Conservation (phyloP, 1,139 yeast species). For the Debaryomyces sp. region DNA sequence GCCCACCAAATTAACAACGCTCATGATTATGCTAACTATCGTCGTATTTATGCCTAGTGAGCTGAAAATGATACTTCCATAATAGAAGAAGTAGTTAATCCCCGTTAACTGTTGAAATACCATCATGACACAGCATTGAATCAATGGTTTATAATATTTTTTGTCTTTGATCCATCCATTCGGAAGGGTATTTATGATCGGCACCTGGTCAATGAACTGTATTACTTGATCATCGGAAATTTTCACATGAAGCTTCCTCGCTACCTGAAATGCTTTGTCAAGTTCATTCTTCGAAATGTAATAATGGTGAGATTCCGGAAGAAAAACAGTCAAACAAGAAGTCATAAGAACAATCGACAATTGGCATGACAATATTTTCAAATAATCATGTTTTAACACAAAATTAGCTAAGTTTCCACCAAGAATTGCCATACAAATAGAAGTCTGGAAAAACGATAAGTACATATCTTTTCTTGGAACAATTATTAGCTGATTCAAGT, state of each 20-base stretch:
- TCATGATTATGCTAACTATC: constrained; percentile 15
- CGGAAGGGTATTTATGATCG: background rate
- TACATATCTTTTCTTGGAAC: constrained; percentile 19
- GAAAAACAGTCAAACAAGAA: background rate
- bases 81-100: constrained; percentile 38
- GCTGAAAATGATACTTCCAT: constrained; percentile 24
- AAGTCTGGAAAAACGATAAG: constrained; percentile 27
- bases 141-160: constrained; percentile 2
- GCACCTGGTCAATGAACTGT: background rate
- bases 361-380: constrained; percentile 22
- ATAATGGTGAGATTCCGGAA: constrained; percentile 8
- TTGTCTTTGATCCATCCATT: background rate
- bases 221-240: background rate
- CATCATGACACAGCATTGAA: constrained; percentile 25
- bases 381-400: constrained; percentile 1
- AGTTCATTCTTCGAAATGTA: constrained; percentile 2
- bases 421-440: constrained; percentile 21
- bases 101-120: constrained; percentile 39
- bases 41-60: constrained; percentile 6
- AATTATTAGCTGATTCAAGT: constrained; percentile 23
- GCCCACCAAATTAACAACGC: constrained; percentile 21
- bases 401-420: constrained; percentile 6
- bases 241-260: background rate
- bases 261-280: background rate
- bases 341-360: background rate